Base-by-base conservation (phyloP, 768 basidiomycete species). In the Cyclocybe cylindracea region DNA sequence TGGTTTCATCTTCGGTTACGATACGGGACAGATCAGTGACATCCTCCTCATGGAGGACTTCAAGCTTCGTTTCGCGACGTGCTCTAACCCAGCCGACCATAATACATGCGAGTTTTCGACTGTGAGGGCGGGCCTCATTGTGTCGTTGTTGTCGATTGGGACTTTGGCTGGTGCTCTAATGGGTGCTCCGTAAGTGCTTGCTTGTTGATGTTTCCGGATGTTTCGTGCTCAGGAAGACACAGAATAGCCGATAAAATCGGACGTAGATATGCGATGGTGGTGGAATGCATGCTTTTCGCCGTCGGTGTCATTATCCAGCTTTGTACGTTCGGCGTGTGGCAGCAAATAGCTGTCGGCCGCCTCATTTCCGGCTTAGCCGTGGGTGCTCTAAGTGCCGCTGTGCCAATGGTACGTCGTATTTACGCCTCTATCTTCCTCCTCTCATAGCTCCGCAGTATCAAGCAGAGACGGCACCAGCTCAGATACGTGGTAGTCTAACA, bases 1-100 rank as follows among this genome's bases (percentile, higher is more conserved):
- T 50, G 87, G 87, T 42, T 82, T 83, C 66, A 82, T 83, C 54
- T 83, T 83, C 49, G 82, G 80, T 48, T 86, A 87, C 57, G 85
- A 88, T 65, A 89, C 86, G 10, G 87, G 87, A 19, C 88, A 90
- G 65, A 90, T 91, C 55, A 84, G 84, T 46, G 86, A 87, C 63
- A 86, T 91, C 58, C 70, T 88, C 24, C 70, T 88, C 66, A 88
- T 90, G 86, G 63, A 77, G 9, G 84, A 87, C 67, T 89, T 89
- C 65, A 69, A 78, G 34, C 68, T 73, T 8, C 82, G 87, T 10
- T 89, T 91, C 60, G 86, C 77, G 2, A 67, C 69, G 11, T 85
- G 84, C 60, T 50, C 64, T 0, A 71, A 67, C 16, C 72, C 70
- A 2, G 64, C 70, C 8, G 73, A 70, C 43, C 65, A 62, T 2